Evolutionary conservation across 306 rosid species (phyloP), one percentile per base, ranked within the genome.

Genomic region (Abrus pulchellus): DNA sequence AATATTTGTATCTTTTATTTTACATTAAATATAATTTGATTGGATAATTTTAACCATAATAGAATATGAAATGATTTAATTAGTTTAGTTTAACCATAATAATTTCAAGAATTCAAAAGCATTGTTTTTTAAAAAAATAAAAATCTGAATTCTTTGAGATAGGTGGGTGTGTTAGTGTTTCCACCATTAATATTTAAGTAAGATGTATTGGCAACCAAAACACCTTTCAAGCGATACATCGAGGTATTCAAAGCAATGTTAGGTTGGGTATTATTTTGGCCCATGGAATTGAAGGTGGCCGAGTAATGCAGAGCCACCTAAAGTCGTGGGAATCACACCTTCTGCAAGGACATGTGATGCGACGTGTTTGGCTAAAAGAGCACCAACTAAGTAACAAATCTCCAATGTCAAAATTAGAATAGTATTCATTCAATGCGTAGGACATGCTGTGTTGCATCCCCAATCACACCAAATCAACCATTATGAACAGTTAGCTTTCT

Each of bases 301-400:
- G 5, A 80, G 33, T 65, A 45, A 45, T 75, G 80, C 48, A 75
- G 32, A 75, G 3, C 29, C 28, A 57, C 85, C 81, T 34, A 75
- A 82, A 44, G 38, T 56, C 9, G 69, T 80, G 65, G 28, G 44
- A 4, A 27, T 48, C 12, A 28, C 44, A 70, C 71, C 20, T 33
- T 27, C 34, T 27, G 12, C 68, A 3, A 57, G 2, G 0, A 34
- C 28, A 9, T 40, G 28, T 9, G 29, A 56, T 43, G 49, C 72
- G 10, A 69, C 43, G 29, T 49, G 64, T 48, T 30, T 36, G 12
- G 8, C 13, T 29, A 28, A 11, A 55, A 41, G 0, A 66, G 5
- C 55, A 34, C 3, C 48, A 65, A 48, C 5, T 40, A 1, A 36
- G 5, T 38, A 63, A 5, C 4, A 0, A 0, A 5, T 6, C 12